Evolutionary conservation across 768 basidiomycete species (phyloP), one percentile per base, ranked within the genome.

Genomic region (Cystofilobasidium bisporidii): DNA sequence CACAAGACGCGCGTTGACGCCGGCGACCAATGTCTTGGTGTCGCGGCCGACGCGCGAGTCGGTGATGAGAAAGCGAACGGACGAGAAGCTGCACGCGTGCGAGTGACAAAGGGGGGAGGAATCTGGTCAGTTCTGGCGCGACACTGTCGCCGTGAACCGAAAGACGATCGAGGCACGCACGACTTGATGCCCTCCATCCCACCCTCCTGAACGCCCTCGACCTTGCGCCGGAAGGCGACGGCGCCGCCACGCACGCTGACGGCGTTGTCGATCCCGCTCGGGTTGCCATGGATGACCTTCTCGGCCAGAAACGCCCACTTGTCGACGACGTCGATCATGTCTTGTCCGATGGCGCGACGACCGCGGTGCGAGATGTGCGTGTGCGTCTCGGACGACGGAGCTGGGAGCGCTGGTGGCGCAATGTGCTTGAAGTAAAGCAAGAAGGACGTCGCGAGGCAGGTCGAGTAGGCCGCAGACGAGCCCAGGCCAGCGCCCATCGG

Each of bases 221-320:
- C 86, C 72, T 89, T 80, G 65, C 88, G 84, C 22, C 87, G 89
- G 78, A 94, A 99, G 24, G 86, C 84, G 71, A 98, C 80, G 32
- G 91, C 96, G 58, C 94, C 94, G 24, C 96, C 96, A 74, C 86
- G 88, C 0, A 91, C 88, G 20, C 89, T 83, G 41, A 97, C 90
- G 24, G 92, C 88, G 76, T 99, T 98, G 76, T 99, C 96, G 28
- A 99, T 88, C 12, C 96, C 96, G 72, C 91, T 94, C 3, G 96
- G 96, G 73, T 88, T 98, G 0, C 96, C 96, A 75, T 99, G 96
- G 61, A 97, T 79, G 48, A 99, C 87, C 78, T 98, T 98, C 79
- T 99, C 96, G 15, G 87, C 83, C 61, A 97, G 80, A 78, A 96
- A 98, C 24, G 96, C 91, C 86, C 91, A 97, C 57, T 82, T 81